Base-by-base conservation (phyloP, 768 basidiomycete genomes). In the Trametes cubensis region DNA sequence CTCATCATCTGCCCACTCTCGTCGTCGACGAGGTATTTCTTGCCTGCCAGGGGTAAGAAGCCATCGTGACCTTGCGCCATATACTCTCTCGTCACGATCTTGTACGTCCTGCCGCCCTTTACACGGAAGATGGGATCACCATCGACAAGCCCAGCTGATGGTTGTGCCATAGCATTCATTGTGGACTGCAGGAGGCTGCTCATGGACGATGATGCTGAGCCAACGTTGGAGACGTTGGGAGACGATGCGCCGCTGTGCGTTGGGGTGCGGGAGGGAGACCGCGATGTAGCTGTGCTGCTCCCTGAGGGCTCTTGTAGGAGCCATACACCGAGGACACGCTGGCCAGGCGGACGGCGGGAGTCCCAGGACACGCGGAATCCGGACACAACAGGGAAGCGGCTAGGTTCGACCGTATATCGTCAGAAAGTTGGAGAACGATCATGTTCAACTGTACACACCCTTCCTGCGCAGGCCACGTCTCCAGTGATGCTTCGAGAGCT, bases 281-380 rank as follows among this genome's bases (percentile, higher is more conserved):
- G 26, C 10, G 59, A 56, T 14, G 63, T 41, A 15, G 58, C 66
- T 6, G 52, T 42, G 20, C 61, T 63, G 53, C 68, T 69, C 17
- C 62, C 63, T 3, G 64, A 62, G 1, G 68, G 68, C 67, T 79
- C 76, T 62, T 84, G 64, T 46, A 68, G 60, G 39, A 88, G 76
- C 85, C 87, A 87, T 21, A 96, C 78, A 4, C 88, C 88, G 23
- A 88, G 73, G 6, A 97, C 84, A 17, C 94, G 86, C 55, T 87
- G 78, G 17, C 88, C 87, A 0, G 91, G 83, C 1, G 84, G 82
- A 44, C 79, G 80, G 28, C 84, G 82, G 40, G 92, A 95, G 72
- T 97, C 94, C 94, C 94, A 95, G 18, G 85, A 81, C 10, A 95
- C 88, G 13, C 85, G 85, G 41, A 95, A 81, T 18, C 94, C 94